Evolutionary conservation across 352 stramenopile species (phyloP), one percentile per base, ranked within the genome.

Genomic region (Pythium myriotylum): DNA sequence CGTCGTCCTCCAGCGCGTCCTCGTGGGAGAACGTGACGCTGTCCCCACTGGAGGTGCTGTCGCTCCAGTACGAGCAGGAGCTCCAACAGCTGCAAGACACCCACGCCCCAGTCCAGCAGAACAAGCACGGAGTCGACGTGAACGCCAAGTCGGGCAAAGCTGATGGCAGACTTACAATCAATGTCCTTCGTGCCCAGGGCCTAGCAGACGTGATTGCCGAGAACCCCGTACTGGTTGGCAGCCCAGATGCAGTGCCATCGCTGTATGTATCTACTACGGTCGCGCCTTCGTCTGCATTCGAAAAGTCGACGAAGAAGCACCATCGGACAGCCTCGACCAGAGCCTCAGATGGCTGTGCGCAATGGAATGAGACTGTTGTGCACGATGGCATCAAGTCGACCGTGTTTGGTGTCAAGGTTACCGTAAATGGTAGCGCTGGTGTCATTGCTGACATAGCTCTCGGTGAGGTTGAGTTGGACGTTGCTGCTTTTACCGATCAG

Each of bases 11-110:
- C 62, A 89, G 70, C 60, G 89, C 79, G 41, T 67, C 82, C 53
- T 88, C 81, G 62, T 92, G 86, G 86, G 84, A 95, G 61, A 88
- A 81, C 60, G 84, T 93, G 47, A 61, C 79, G 61, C 68, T 92
- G 40, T 93, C 84, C 10, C 83, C 84, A 27, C 65, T 87, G 41
- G 84, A 95, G 43, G 39, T 86, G 62, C 51, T 87, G n/a, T 78
- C 83, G 16, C 68, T 93, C 41, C 80, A 91, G 63, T 69, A 89
- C 26, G 82, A 93, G 58, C 65, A 81, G 20, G 81, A 92, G 54
- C 43, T 92, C 60, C 75, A 86, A 63, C 73, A 77, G 23, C 72
- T 84, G 0, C 55, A 86, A 48, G 77, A 79, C 29, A 68, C 62
- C 20, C 65, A 77, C 17, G 61, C 65, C 2, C 20, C 39, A 10